Percentiles rank a stretch among this genome's conserved stretches.
Evolutionary conservation across 148 eudicot genomes (phyloP).

Genomic region (Rhododendron vialii): DNA sequence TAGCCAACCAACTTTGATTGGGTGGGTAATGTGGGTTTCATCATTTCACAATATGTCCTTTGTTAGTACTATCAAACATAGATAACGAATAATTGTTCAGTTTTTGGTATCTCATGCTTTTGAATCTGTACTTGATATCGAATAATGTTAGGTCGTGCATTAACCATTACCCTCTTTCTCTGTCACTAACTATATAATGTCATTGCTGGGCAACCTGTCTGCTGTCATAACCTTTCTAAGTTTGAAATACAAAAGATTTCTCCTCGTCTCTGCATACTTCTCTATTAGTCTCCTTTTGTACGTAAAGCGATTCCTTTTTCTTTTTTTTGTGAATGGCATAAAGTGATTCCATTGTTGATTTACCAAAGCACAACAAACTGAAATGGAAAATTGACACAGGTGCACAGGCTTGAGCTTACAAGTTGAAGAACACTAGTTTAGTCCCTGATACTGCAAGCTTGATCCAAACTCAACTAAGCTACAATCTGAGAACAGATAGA

Average conservation of each 20-base stretch:
- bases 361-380: neutral
- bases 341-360: neutral
- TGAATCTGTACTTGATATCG: neutral
- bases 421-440: neutral
- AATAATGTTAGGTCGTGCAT: no score
- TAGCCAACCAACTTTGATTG: neutral
- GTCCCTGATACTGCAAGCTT: neutral
- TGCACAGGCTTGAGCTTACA: neutral
- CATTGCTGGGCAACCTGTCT: neutral
- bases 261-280: neutral
- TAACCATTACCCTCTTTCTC: neutral
- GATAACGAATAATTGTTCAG: neutral
- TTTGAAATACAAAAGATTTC: neutral
- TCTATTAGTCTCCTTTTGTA: neutral
- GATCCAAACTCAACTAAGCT: neutral
- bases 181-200: neutral
- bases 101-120: neutral
- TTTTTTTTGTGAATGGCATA: no score
- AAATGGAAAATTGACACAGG: neutral
- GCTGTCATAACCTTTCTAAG: neutral
- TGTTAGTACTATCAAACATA: neutral
- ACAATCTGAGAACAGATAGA: neutral
- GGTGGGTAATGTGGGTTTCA: neutral
- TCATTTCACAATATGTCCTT: neutral
- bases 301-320: neutral